Base-by-base conservation (phyloP, 495 filamentous ascomycete genomes). In the Platismatia glauca region DNA sequence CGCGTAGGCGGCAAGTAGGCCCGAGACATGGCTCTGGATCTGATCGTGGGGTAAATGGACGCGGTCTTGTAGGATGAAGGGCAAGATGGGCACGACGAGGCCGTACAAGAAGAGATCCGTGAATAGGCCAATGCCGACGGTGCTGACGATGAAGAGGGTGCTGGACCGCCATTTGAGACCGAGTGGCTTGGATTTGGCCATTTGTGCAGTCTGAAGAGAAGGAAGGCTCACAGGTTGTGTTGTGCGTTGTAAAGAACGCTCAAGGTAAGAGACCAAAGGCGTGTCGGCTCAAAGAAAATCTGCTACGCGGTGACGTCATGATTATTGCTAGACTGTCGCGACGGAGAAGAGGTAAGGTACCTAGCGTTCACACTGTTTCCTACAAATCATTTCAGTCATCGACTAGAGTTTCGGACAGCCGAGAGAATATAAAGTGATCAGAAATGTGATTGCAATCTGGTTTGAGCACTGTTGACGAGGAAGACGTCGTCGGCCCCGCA, bases 11-110 rank as follows among this genome's bases (percentile, higher is more conserved):
- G 84, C 83, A 9, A 88, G 79, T 2, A 89, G 79, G 31, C 73
- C 69, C 11, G 81, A 83, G 7, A 77, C 73, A 64, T 76, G 70
- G 65, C 71, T 70, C 70, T 87, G 84, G 64, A 81, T 79, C 67
- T 80, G 64, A 13, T 74, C 59, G 22, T 75, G 73, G 0, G 83
- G 79, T 13, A 86, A 59, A 34, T 74, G 58, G 43, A 86, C 73
- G 16, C 83, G 79, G 44, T 77, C 76, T 31, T 71, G 60, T 2
- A 88, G 77, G 59, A 86, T 79, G 62, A 80, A 87, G 27, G 86
- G 86, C 55, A 87, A 73, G 57, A 88, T 79, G 2, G 86, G 86
- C 1, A 88, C 80, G 38, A 87, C 76, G 58, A 87, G 70, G 65
- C 83, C 83, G 75, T 78, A 81, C 29, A 81, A 72, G 64, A 81